A percentile compares a stretch with the other conserved stretches of the same genome.
Evolutionary conservation across 164 flowering plant genomes (phyloP).

Genomic region (Nymphaea thermarum): DNA sequence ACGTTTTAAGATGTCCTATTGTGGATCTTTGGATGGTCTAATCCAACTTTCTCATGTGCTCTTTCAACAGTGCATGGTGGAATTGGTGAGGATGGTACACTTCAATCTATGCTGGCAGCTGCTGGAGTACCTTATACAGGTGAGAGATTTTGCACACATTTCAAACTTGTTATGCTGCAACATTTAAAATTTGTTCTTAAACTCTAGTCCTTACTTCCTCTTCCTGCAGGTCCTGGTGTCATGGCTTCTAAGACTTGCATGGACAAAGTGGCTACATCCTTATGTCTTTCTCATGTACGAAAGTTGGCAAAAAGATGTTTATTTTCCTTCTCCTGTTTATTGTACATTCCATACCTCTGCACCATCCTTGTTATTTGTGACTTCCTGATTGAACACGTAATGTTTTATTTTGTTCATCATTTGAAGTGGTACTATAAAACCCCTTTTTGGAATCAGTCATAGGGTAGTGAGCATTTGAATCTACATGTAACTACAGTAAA

Average conservation of each 20-base stretch:
- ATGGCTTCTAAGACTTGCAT: conserved; percentile 69
- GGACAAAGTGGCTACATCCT: conserved; percentile 89
- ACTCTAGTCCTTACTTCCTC: not conserved
- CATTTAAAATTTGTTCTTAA: not conserved
- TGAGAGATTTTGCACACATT: conserved; percentile 5
- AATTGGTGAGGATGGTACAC: conserved; percentile 93
- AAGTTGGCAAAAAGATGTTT: too few relatives aligned
- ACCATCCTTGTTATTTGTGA: too few relatives aligned
- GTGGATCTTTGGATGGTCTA: not conserved
- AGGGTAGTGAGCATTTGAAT: too few relatives aligned
- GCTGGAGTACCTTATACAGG: conserved; percentile 85
- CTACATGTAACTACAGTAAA: too few relatives aligned
- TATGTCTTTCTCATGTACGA: conserved; percentile 55
- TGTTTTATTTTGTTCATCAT: too few relatives aligned
- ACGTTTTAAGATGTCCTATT: not conserved
- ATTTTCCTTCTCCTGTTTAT: too few relatives aligned
- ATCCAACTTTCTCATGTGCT: not conserved
- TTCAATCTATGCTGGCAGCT: conserved; percentile 64
- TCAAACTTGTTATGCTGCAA: not conserved
- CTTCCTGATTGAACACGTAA: too few relatives aligned
- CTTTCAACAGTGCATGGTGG: conserved; percentile 76
- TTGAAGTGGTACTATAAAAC: too few relatives aligned
- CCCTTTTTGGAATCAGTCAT: too few relatives aligned
- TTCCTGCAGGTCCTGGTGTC: conserved; percentile 63
- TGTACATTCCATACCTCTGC: too few relatives aligned